Percentiles rank a stretch among this genome's conserved stretches.
Conservation (phyloP, 2,329 filamentous ascomycete genomes). For the Trichoderma simmonsii region DNA sequence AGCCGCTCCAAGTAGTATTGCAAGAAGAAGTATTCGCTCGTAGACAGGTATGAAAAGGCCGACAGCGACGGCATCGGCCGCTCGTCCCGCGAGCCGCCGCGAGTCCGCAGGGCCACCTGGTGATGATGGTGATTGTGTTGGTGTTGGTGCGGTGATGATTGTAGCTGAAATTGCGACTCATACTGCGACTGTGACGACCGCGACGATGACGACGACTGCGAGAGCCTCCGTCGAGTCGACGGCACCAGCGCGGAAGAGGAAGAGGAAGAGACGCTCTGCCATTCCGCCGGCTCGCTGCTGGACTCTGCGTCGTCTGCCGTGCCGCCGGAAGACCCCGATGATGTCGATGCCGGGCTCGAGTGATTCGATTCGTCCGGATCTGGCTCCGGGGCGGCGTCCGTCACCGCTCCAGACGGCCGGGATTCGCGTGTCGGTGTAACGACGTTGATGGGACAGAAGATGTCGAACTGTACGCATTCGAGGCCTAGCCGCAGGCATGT, state of each 20-base stretch:
- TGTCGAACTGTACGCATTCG: constrained; percentile 16
- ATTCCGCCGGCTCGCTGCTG: not conserved
- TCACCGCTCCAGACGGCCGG: not conserved
- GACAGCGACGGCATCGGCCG: constrained; percentile 4
- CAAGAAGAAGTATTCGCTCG: constrained; percentile 9
- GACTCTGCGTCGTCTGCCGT: not conserved
- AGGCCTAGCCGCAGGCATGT: constrained; percentile 12
- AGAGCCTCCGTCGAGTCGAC: not conserved
- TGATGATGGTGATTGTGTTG: not conserved
- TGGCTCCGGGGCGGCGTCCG: not conserved
- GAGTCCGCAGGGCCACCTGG: not conserved
- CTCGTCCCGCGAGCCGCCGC: not conserved
- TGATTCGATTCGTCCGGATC: not conserved
- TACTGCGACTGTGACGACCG: not conserved
- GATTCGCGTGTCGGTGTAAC: constrained; percentile 15
- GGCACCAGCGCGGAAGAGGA: not conserved
- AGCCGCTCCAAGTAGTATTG: constrained; percentile 15
- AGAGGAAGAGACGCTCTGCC: not conserved
- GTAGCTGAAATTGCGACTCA: not conserved
- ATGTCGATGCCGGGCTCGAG: constrained; percentile 1
- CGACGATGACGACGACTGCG: not conserved
- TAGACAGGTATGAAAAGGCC: constrained; percentile 15
- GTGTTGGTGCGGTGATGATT: not conserved
- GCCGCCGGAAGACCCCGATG: not conserved
- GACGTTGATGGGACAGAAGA: constrained; percentile 16